These are phyloP conservation scores for Echites panduratus DNA, from an alignment of 257 asterid genomes.

Conservation along the genomic window DNA sequence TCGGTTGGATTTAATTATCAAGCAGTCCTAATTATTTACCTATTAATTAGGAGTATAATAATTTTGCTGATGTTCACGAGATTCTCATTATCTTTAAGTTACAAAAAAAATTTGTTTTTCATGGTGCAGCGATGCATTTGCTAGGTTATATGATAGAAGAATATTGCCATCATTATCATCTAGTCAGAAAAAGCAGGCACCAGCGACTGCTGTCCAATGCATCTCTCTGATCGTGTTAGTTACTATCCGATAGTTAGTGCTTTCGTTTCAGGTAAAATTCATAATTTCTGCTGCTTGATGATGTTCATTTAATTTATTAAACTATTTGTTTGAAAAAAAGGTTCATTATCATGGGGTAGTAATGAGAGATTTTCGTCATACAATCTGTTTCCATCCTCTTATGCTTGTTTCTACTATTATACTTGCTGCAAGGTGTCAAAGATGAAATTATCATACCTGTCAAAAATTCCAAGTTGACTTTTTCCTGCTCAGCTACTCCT, in stretches of 20 bases:
- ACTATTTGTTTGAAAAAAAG: background rate
- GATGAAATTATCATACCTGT: background rate
- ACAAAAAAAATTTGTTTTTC: no score
- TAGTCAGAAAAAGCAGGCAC: constrained; percentile 67
- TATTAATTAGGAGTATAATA: no score
- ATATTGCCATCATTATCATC: constrained; percentile 96
- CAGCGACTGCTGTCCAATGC: constrained; percentile 96
- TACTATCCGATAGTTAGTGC: constrained; percentile 12
- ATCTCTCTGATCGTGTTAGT: constrained; percentile 84
- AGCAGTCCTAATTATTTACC: no score
- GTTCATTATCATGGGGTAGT: background rate
- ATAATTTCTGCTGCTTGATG: background rate
- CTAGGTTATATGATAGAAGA: constrained; percentile 92
- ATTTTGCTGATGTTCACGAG: no score
- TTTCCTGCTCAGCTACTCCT: background rate
- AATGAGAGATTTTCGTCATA: background rate
- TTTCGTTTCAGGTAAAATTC: background rate
- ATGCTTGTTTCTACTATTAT: background rate
- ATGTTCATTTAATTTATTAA: background rate
- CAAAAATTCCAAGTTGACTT: background rate
- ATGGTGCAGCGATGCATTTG: constrained; percentile 88
- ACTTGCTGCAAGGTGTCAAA: background rate
- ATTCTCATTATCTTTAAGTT: no score
- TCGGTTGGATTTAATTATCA: no score
- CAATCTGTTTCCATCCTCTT: background rate